Evolutionary conservation across 78 protist genomes (phyloP).

Genomic region (Dictyostelium citrinum): DNA sequence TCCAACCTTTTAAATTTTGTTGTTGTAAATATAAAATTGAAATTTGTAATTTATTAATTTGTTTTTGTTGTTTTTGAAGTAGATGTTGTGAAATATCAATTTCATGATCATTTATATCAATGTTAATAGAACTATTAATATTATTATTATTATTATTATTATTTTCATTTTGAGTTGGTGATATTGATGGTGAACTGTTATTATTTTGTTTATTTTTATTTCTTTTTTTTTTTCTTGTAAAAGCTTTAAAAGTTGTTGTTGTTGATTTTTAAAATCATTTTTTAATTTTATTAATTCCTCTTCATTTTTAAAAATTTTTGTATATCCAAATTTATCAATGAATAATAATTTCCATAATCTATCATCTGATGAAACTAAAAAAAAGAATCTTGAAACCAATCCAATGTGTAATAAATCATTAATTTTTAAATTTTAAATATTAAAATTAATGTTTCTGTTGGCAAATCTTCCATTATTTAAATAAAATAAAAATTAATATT

Average conservation of each 20-base stretch:
- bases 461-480: not conserved
- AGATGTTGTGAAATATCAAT: not conserved
- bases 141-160: not conserved
- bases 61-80: not conserved
- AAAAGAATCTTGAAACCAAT: not conserved
- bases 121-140: too few species aligned
- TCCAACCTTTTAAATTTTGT: constrained; percentile 30
- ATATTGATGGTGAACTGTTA: not conserved
- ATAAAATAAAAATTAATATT: too few species aligned
- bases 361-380: not conserved
- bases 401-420: not conserved
- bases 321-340: not conserved
- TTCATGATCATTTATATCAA: not conserved
- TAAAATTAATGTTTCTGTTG: constrained; percentile 2
- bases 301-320: not conserved
- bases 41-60: not conserved
- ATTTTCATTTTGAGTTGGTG: not conserved
- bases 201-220: not conserved
- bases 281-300: not conserved
- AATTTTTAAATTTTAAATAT: not conserved
- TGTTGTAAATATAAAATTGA: not conserved
- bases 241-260: not conserved
- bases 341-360: constrained; percentile 17
- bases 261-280: not conserved
- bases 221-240: not conserved